Evolutionary conservation across 2,329 filamentous ascomycete genomes (phyloP).

Genomic region (Lasiodiplodia sp.): DNA sequence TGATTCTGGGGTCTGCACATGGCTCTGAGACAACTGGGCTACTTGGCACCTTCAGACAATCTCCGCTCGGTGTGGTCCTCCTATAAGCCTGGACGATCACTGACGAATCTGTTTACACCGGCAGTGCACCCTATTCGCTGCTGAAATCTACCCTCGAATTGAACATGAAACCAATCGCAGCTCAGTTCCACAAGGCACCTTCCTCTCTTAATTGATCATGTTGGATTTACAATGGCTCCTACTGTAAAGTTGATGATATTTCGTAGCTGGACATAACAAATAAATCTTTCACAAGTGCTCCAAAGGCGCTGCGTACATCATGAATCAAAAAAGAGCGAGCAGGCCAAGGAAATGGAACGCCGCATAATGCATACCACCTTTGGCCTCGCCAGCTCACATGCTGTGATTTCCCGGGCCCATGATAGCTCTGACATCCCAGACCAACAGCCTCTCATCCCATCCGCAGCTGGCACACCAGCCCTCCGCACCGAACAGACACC

Average conservation of each 20-base stretch:
- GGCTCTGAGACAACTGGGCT: not conserved
- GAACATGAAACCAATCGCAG: not conserved
- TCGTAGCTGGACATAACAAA: constrained; percentile 3
- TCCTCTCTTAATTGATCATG: not conserved
- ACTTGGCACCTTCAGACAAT: not conserved
- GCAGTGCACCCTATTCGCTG: not conserved
- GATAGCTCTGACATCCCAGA: constrained; percentile 84
- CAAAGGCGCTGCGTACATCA: not conserved
- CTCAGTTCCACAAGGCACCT: not conserved
- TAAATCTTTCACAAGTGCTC: not conserved
- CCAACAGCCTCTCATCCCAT: constrained; percentile 89
- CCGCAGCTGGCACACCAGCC: constrained; percentile 95
- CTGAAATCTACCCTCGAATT: not conserved
- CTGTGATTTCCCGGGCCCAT: constrained; percentile 52
- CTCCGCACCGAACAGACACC: constrained; percentile 94
- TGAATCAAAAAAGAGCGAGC: not conserved
- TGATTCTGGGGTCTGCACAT: not conserved
- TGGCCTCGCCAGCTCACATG: not conserved
- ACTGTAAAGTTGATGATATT: not conserved
- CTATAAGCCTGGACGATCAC: no score
- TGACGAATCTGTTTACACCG: no score
- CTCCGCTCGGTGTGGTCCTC: not conserved
- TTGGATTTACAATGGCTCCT: not conserved
- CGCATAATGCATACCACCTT: constrained; percentile 17
- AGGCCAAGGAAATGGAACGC: constrained; percentile 5